A percentile compares a stretch with the other conserved stretches of the same genome.
phyloP scores from a whole-genome alignment of 176 grass and related monocot genomes.

The Alopecurus myosuroides region DNA sequence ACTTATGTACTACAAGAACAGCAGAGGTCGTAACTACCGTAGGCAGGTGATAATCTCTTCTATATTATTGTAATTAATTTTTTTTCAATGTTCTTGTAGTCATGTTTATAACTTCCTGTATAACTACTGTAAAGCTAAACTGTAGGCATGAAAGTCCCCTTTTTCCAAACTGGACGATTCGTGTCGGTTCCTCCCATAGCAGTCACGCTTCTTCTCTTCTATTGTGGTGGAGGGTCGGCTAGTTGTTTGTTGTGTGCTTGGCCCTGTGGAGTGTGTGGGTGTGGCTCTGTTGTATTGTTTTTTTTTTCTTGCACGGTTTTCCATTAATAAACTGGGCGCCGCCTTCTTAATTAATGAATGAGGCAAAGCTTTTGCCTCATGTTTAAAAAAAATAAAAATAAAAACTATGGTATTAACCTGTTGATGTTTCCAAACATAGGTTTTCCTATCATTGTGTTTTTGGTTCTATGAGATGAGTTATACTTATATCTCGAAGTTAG shows the following conservation, averaged over 20 bases:
- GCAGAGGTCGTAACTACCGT: slow-evolving; percentile 81
- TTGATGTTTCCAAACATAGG: not conserved
- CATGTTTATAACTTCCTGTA: not conserved
- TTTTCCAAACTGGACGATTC: not conserved
- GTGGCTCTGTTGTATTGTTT: no score
- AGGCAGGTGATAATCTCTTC: slow-evolving; percentile 53
- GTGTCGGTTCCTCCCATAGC: no score
- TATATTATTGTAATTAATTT: slow-evolving; percentile 11
- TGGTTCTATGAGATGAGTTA: not conserved
- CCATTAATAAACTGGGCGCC: no score
- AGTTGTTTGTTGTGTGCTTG: no score
- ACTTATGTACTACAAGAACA: slow-evolving; percentile 89
- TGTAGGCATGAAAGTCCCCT: not conserved
- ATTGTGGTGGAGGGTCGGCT: no score
- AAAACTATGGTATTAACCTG: not conserved
- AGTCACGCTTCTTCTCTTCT: no score
- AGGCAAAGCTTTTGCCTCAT: no score
- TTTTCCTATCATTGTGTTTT: not conserved
- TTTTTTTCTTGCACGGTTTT: no score
- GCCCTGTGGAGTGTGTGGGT: no score
- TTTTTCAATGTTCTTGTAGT: not conserved
- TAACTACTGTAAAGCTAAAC: not conserved
- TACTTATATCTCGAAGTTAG: not conserved
- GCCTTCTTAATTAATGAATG: no score
- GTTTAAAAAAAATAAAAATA: no score